phyloP scores from a whole-genome alignment of 495 filamentous ascomycete species.

The Sordaria brevicollis region DNA sequence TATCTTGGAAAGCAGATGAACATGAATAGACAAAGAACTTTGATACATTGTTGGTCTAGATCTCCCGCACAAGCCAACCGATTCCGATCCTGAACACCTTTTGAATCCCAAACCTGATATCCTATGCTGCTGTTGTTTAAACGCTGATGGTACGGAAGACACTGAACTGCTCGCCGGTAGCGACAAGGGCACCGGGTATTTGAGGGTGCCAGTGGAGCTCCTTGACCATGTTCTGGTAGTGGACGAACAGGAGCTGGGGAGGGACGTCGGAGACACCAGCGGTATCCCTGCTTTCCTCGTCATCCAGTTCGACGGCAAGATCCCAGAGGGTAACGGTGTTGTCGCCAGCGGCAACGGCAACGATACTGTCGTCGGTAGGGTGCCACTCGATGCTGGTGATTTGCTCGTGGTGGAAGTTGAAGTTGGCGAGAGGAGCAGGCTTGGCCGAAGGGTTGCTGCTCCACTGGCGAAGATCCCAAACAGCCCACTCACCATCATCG shows the following conservation, averaged over 20 bases:
- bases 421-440: constrained; percentile 72
- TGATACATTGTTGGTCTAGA: background rate
- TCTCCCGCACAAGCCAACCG: background rate
- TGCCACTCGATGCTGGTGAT: constrained; percentile 97
- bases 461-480: constrained; percentile 95
- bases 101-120: background rate
- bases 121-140: constrained; percentile 19
- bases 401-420: constrained; percentile 89
- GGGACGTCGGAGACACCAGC: constrained; percentile 83
- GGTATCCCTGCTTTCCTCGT: constrained; percentile 87
- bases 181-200: constrained; percentile 83
- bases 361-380: constrained; percentile 87
- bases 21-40: background rate
- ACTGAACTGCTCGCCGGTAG: constrained; percentile 78
- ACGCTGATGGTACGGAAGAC: constrained; percentile 62
- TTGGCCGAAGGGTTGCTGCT: constrained; percentile 48
- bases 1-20: background rate
- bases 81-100: background rate
- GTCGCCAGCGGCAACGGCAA: constrained; percentile 85
- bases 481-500: constrained; percentile 88
- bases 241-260: constrained; percentile 89
- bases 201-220: constrained; percentile 96
- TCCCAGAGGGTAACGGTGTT: constrained; percentile 95
- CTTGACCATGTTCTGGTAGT: constrained; percentile 90
- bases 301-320: constrained; percentile 89